These are phyloP conservation scores for Lipomyces mesembrius DNA, from an alignment of 805 yeast species.

Conservation along the genomic window DNA sequence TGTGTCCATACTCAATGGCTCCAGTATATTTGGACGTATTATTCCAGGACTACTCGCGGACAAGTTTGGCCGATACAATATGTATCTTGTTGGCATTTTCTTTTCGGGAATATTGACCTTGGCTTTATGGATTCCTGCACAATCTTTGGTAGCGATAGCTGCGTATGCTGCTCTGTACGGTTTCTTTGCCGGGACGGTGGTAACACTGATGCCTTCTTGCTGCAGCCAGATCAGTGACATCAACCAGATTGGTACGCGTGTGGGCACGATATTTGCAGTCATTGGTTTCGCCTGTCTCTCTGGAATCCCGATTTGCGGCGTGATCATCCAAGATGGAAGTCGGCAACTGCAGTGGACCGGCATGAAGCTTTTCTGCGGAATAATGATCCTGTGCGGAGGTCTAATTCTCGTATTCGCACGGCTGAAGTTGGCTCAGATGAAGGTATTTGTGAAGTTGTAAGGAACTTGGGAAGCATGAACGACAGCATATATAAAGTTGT, in stretches of 20 bases:
- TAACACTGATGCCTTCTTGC: conserved; percentile 44
- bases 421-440: conserved; percentile 4
- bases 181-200: conserved; percentile 43
- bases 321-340: conserved; percentile 14
- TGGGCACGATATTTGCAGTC: conserved; percentile 64
- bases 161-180: conserved; percentile 44
- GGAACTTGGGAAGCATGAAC: background rate
- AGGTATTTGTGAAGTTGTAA: conserved; percentile 11
- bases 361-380: conserved; percentile 20
- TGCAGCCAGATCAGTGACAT: conserved; percentile 40
- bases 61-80: conserved; percentile 53
- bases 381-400: conserved; percentile 18
- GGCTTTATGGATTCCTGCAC: conserved; percentile 29
- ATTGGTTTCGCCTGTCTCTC: conserved; percentile 55
- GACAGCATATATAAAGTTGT: background rate
- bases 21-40: conserved; percentile 54
- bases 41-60: conserved; percentile 56
- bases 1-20: conserved; percentile 46
- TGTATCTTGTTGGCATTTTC: conserved; percentile 42
- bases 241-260: conserved; percentile 45
- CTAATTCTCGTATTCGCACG: conserved; percentile 3
- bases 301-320: conserved; percentile 43
- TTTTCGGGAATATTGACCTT: conserved; percentile 43
- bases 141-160: conserved; percentile 36
- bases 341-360: conserved; percentile 13